These are phyloP conservation scores for Jasminum sambac DNA, from an alignment of 257 asterid species.

Conservation along the genomic window DNA sequence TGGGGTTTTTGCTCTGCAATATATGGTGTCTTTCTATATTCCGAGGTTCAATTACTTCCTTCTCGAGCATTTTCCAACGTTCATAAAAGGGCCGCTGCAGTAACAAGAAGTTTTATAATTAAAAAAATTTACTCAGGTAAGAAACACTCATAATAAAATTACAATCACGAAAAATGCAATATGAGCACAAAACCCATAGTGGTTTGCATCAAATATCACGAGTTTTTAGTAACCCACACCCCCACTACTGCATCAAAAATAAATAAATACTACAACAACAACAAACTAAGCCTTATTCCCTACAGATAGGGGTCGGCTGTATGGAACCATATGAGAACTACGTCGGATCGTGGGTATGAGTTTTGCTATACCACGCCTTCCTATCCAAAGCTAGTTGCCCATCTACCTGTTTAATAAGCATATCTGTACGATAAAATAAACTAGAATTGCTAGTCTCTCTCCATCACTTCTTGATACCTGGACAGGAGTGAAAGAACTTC, in stretches of 20 bases:
- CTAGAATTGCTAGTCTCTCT: too few relatives aligned
- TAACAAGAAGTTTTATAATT: slow-evolving; percentile 17
- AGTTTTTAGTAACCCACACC: not conserved
- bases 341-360: too few relatives aligned
- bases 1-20: slow-evolving; percentile 62
- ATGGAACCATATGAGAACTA: too few relatives aligned
- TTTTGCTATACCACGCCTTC: too few relatives aligned
- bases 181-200: not conserved
- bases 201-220: not conserved
- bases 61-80: slow-evolving; percentile 96
- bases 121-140: slow-evolving; percentile 2
- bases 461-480: slow-evolving; percentile 1
- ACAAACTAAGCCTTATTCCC: too few relatives aligned
- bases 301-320: too few relatives aligned
- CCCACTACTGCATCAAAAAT: too few relatives aligned
- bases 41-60: slow-evolving; percentile 92
- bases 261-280: not conserved
- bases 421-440: too few relatives aligned
- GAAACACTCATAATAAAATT: not conserved
- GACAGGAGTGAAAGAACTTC: not conserved
- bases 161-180: not conserved
- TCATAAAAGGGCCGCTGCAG: slow-evolving; percentile 88
- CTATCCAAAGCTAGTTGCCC: too few relatives aligned
- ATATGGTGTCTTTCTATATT: slow-evolving; percentile 63
- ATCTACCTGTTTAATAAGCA: too few relatives aligned